Base-by-base conservation (phyloP, 75 land plant genomes). In the Pinus albicaulis region DNA sequence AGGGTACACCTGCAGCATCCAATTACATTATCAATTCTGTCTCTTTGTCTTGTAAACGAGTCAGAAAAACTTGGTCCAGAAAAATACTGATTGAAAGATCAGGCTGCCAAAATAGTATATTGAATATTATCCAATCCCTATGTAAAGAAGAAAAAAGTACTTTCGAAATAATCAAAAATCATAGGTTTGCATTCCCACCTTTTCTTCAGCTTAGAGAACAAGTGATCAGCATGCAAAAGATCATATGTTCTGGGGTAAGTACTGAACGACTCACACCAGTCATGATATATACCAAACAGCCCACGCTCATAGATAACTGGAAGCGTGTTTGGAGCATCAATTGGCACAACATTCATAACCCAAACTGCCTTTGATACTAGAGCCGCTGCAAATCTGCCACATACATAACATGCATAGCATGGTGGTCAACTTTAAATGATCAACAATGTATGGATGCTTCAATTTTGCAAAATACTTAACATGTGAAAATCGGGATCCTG, bases 261-360 rank as follows among this genome's bases (percentile, higher is more conserved):
- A 68, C 78, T 85, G 75, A 85, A 85, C 14, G 86, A 85, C 26
- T 85, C 86, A 56, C 86, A 85, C 86, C 86, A 85, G 63, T 85
- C 86, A 75, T 85, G 86, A 68, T 85, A 79, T 19, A 85, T 77
- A 15, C 86, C 86, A 75, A 85, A 78, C 15, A 82, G 64, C 24
- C 86, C 86, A 22, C 86, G 80, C 13, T 85, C 86, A 61, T 76
- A 85, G 14, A 82, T 85, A 14, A 82, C 71, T 55, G 86, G 86
- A 48, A 85, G 85, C 14, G 86, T 85, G 56, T 85, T 86, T 57
- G 86, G 55, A 55, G 82, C 72, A 57, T 81, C 74, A 66, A 41
- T 72, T 44, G 75, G 82, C 61, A 81, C 82, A 34, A 81, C 81
- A 78, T 81, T 81, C 82, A 81, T 78, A 48, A 81, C 82, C 82